These are phyloP conservation scores for Globisporangium lucens DNA, from an alignment of 352 stramenopile genomes.

Conservation along the genomic window DNA sequence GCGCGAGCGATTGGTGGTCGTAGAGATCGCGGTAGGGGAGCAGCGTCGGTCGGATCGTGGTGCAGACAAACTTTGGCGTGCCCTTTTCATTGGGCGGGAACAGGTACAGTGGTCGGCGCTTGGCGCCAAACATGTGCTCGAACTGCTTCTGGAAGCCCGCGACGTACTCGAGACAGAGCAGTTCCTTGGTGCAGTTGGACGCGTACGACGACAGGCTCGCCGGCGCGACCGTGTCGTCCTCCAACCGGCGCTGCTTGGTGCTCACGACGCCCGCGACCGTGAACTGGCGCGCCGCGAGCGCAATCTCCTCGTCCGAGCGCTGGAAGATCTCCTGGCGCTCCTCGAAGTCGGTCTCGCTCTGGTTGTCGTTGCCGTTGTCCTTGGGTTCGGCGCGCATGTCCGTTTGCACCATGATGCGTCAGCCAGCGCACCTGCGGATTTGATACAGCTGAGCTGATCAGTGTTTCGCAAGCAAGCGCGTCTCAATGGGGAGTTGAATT, in stretches of 20 bases:
- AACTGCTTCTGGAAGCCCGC: slow-evolving; percentile 90
- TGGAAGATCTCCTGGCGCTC: slow-evolving; percentile 47
- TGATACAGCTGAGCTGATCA: too few species aligned
- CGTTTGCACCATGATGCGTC: slow-evolving; percentile 16
- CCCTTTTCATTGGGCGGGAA: slow-evolving; percentile 90
- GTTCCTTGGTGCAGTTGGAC: slow-evolving; percentile 86
- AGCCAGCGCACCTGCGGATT: background rate
- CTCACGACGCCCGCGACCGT: slow-evolving; percentile 74
- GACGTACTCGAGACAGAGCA: slow-evolving; percentile 94
- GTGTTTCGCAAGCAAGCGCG: too few species aligned
- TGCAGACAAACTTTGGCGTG: slow-evolving; percentile 94
- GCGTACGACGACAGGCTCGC: slow-evolving; percentile 33
- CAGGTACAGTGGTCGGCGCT: slow-evolving; percentile 78
- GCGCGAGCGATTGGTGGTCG: slow-evolving; percentile 77
- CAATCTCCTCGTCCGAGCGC: slow-evolving; percentile 54
- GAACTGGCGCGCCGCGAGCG: slow-evolving; percentile 60
- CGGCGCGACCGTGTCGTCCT: slow-evolving; percentile 47
- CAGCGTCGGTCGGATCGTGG: slow-evolving; percentile 90
- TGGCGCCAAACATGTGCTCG: slow-evolving; percentile 75
- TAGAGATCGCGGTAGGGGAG: slow-evolving; percentile 92
- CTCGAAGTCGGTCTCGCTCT: slow-evolving; percentile 34
- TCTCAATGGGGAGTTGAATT: too few species aligned
- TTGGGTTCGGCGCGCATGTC: slow-evolving; percentile 59
- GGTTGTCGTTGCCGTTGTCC: slow-evolving; percentile 21
- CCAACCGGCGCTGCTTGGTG: slow-evolving; percentile 74